Evolutionary conservation across 345 rosid genomes (phyloP), one percentile per base, ranked within the genome.

Genomic region (Salix udensis): DNA sequence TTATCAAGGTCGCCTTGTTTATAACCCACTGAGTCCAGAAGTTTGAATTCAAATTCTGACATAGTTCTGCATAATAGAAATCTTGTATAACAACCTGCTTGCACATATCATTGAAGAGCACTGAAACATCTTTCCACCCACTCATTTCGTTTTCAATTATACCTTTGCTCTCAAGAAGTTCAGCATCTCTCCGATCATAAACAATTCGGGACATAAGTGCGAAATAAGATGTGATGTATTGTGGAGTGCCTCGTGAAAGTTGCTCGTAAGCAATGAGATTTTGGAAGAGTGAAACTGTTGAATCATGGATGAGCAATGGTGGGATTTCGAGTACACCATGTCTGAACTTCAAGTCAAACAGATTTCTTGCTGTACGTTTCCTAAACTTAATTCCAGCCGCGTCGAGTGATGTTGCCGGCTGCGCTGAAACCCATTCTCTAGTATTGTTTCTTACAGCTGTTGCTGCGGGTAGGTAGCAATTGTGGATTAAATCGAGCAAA

Each of bases 261-360:
- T 85, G 85, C 73, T 85, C 88, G 30, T 61, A 85, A 11, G 80
- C 84, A 2, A 83, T 78, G 40, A 85, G 75, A 68, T 83, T 85
- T 19, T 84, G 68, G 7, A 80, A 65, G 61, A 78, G 66, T 1
- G 81, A 37, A 39, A 80, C 86, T 5, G 84, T 81, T 12, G 75
- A 68, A 31, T 76, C 81, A 16, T 85, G 80, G 52, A 83, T 68
- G 14, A 52, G 28, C 70, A 85, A 18, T 15, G 19, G 78, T 44
- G 86, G 81, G 68, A 85, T 80, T 79, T 76, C 65, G 30, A 85
- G 64, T 3, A 39, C 69, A 30, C 86, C 88, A 0, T 80, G 44
- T 21, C 23, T 28, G 40, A 76, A 82, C 15, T 21, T 68, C 37
- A 86, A 65, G 70, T 84, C 85, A n/a, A 86, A 75, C 36, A 75